Evolutionary conservation across 176 grass and related monocot genomes (phyloP), one percentile per base, ranked within the genome.

Genomic region (Bothriochloa decipiens): DNA sequence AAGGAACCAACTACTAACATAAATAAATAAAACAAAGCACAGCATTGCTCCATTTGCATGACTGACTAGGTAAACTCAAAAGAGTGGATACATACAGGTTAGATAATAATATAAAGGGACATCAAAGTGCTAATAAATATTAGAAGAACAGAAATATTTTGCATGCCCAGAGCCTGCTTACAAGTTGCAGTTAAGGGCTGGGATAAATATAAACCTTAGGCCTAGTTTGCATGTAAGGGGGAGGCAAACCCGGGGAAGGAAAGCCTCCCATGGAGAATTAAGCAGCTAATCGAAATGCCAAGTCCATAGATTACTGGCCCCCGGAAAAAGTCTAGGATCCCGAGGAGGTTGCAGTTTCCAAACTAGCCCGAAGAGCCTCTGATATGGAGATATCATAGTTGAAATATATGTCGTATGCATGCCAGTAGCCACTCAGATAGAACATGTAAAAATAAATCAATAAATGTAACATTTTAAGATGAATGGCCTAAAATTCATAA

Each of bases 1-100:
- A 85, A 79, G 18, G 70, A 86, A 40, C 22, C 76, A 86, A 73
- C 49, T 73, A 50, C 2, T 10, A 72, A 50, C 18, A 78, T 71
- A 66, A 60, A 70, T 11, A 79, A 39, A 4, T 20, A 8, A 60
- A 63, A 27, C 50, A 67, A 76, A 67, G n/a, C 28, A 76, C 15
- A 55, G 29, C 9, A 75, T 52, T 49, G 60, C 32, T 76, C 22
- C 11, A 76, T 42, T 63, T 65, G 32, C 20, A 27, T 14, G 8
- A 39, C 28, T 81, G 42, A 81, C 63, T 36, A 40, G 22, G 45
- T 22, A 45, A 53, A 53, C 28, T 25, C 1, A 0, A 68, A 52
- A 29, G n/a, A 68, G 33, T 5, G 17, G 50, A 53, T 53, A 53
- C 63, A 68, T 37, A 75, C 66, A 77, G 29, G 66, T 42, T 57